Base-by-base conservation (phyloP, 805 yeast species). In the Naumovozyma baii region DNA sequence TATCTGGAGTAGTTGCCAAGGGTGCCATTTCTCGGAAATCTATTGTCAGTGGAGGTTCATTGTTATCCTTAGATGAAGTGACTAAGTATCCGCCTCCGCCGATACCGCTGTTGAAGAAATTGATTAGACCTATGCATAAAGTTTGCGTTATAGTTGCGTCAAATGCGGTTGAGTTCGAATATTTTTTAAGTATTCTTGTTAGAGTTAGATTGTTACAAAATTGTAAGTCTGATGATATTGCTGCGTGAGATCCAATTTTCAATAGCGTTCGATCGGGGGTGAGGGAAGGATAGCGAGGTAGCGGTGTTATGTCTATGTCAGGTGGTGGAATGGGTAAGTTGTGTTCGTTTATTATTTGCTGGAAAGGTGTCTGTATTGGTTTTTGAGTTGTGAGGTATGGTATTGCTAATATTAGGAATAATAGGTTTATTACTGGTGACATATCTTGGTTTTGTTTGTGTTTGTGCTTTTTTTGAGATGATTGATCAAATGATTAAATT, bases 1-100 rank as follows among this genome's bases (percentile, higher is more conserved):
- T 86, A 47, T 78, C 67, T 46, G 74, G 73, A 49, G 66, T 64
- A 3, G 92, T 74, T 1, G 38, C 51, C 2, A 55, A 60, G 0
- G 97, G 96, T 0, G 96, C 95, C 66, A 73, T 75, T 57, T 90
- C 98, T 45, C 98, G 68, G 22, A 92, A 94, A 61, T 90, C 95
- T 32, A 88, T 75, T 20, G 80, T 68, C 2, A 80, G 46, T 1
- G 80, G 73, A 1, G 70, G 69, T 5, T 70, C 68, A 10, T 69
- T 64, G 19, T 58, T 61, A 33, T 55, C 39, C 14, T 8, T 5
- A 12, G 13, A 12, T 5, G 31, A 12, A 29, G 31, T 29, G 1
- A 78, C 72, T 33, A 83, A 80, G 50, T 74, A 86, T 0, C 83
- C 85, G 8, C 98, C 97, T 3, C 97, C 97, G 5, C 96, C 96